phyloP scores from a whole-genome alignment of 2,329 filamentous ascomycete genomes.

The Penicillium brasilianum region DNA sequence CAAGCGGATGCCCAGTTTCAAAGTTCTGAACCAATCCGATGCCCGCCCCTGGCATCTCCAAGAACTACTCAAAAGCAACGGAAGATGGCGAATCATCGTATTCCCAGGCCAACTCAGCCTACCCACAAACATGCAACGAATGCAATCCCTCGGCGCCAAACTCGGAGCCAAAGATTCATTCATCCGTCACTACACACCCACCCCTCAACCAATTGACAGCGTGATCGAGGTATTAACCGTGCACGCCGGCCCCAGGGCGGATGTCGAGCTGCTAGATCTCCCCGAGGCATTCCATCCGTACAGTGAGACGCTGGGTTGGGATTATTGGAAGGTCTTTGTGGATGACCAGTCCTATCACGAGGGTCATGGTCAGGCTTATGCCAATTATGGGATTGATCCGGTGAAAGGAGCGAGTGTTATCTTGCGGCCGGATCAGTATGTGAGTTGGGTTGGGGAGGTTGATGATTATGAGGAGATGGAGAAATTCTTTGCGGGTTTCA shows the following conservation, averaged over 20 bases:
- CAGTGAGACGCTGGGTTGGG: constrained; percentile 55
- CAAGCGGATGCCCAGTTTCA: constrained; percentile 41
- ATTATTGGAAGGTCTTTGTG: constrained; percentile 62
- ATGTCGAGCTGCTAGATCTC: constrained; percentile 57
- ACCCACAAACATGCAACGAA: constrained; percentile 49
- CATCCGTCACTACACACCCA: constrained; percentile 52
- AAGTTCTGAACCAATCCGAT: constrained; percentile 45
- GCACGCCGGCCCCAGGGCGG: constrained; percentile 58
- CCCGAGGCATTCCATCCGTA: constrained; percentile 57
- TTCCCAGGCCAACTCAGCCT: constrained; percentile 65
- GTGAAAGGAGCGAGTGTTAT: constrained; percentile 53
- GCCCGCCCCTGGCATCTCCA: constrained; percentile 47
- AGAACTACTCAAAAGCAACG: constrained; percentile 43
- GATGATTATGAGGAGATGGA: constrained; percentile 28
- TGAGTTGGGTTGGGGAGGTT: constrained; percentile 31
- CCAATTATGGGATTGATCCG: constrained; percentile 57
- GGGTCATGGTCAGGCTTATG: constrained; percentile 59
- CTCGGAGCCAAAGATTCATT: constrained; percentile 49
- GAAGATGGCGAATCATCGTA: constrained; percentile 51
- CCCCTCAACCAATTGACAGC: constrained; percentile 47
- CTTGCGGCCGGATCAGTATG: constrained; percentile 64
- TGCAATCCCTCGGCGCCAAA: constrained; percentile 55
- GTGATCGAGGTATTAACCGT: constrained; percentile 66
- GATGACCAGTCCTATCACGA: constrained; percentile 59
- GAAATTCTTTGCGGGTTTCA: constrained; percentile 20